phyloP scores from a whole-genome alignment of 352 stramenopile genomes.

The Globisporangium splendens region DNA sequence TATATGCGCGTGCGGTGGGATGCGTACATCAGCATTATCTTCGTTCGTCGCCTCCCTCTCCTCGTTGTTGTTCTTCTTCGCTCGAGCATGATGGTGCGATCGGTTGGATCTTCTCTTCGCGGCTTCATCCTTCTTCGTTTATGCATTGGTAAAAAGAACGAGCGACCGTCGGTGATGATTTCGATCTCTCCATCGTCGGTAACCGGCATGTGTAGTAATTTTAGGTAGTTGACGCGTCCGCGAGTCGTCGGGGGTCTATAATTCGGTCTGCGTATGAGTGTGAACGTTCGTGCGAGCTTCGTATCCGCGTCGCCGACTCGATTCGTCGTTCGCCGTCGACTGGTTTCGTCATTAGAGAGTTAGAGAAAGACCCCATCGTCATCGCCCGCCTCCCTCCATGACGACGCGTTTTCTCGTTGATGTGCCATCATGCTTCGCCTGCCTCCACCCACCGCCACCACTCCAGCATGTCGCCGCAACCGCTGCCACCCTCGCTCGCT shows the following conservation, averaged over 20 bases:
- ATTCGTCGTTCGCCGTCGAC: not conserved
- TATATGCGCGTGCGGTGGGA: constrained; percentile 1
- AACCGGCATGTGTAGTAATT: too few relatives aligned
- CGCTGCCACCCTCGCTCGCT: constrained; percentile 15
- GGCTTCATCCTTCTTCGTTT: too few relatives aligned
- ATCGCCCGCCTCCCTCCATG: not conserved
- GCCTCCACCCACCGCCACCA: constrained; percentile 3
- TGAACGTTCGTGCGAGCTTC: not conserved
- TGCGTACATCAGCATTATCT: constrained; percentile 2
- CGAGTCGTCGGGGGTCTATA: too few relatives aligned
- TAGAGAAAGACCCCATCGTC: constrained; percentile 1
- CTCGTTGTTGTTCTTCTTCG: constrained; percentile 4
- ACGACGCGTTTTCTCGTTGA: constrained; percentile 1
- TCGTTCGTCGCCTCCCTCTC: constrained; percentile 2
- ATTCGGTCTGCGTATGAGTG: not conserved
- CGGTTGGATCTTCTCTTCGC: too few relatives aligned
- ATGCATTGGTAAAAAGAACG: not conserved
- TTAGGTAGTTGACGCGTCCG: too few relatives aligned
- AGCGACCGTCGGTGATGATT: not conserved
- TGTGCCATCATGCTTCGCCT: constrained; percentile 38
- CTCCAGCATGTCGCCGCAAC: constrained; percentile 3
- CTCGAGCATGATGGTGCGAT: not conserved
- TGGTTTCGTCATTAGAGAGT: not conserved
- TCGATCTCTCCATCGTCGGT: too few relatives aligned
- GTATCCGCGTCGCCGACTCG: not conserved